Conservation (phyloP, 2,329 filamentous ascomycete species). For the Teratosphaeria destructans region DNA sequence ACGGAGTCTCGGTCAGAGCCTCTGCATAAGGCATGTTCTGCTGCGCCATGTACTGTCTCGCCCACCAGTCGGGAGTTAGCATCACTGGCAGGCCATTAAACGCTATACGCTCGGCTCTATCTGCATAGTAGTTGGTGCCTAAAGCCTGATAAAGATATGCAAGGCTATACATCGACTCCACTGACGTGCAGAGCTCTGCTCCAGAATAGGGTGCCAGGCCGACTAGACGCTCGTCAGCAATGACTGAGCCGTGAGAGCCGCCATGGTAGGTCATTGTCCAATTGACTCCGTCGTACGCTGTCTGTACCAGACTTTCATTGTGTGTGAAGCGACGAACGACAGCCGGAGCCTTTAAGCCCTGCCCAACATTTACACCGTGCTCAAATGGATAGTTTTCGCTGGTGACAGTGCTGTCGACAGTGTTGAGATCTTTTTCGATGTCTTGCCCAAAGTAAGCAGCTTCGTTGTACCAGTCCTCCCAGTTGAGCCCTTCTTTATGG, state of each 20-base stretch:
- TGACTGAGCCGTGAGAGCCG: slow-evolving; percentile 37
- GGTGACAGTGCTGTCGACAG: slow-evolving; percentile 14
- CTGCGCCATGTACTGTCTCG: slow-evolving; percentile 45
- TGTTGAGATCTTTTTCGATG: slow-evolving; percentile 14
- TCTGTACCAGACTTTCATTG: slow-evolving; percentile 33
- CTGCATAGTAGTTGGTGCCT: slow-evolving; percentile 39
- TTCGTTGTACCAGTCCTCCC: slow-evolving; percentile 25
- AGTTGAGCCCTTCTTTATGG: slow-evolving; percentile 25
- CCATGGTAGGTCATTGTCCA: slow-evolving; percentile 41
- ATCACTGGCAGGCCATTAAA: slow-evolving; percentile 47
- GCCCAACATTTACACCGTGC: slow-evolving; percentile 40
- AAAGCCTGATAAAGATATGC: slow-evolving; percentile 41
- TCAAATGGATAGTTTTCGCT: slow-evolving; percentile 27
- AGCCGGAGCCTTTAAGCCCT: slow-evolving; percentile 38
- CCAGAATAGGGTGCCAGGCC: slow-evolving; percentile 34
- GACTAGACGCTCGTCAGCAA: slow-evolving; percentile 41
- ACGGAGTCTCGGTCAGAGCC: slow-evolving; percentile 33
- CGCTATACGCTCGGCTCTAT: slow-evolving; percentile 41
- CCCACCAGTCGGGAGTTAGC: slow-evolving; percentile 39
- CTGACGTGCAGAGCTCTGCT: slow-evolving; percentile 43
- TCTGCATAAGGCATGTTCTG: slow-evolving; percentile 44
- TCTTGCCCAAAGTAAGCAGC: slow-evolving; percentile 18
- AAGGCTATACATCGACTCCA: slow-evolving; percentile 43
- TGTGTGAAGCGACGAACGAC: slow-evolving; percentile 37
- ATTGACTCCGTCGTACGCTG: slow-evolving; percentile 34